These are phyloP conservation scores for Pseudevernia furfuracea DNA, from an alignment of 495 filamentous ascomycete species.

Conservation along the genomic window DNA sequence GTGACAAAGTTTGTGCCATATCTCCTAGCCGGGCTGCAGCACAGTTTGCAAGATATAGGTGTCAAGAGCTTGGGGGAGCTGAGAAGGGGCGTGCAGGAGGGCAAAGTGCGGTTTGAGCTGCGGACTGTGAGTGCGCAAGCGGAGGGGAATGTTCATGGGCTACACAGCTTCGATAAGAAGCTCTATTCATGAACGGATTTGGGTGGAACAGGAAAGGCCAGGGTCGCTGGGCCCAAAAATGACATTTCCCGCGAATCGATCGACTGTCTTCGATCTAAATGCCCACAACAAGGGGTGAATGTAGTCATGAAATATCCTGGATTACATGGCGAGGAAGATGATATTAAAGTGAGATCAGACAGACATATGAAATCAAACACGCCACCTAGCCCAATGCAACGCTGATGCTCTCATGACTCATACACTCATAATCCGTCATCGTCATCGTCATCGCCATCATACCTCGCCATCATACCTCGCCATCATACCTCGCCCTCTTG, in stretches of 20 bases:
- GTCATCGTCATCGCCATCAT: neutral
- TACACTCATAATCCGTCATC: neutral
- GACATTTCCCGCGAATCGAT: neutral
- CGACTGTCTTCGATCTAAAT: neutral
- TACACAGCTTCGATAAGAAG: constrained; percentile 99
- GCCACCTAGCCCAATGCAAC: neutral
- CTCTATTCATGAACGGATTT: constrained; percentile 65
- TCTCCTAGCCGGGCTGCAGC: constrained; percentile 88
- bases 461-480: neutral
- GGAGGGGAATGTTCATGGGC: constrained; percentile 89
- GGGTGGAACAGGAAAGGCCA: neutral
- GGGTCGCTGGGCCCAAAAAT: neutral
- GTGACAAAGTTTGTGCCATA: constrained; percentile 94
- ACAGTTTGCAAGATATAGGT: constrained; percentile 94
- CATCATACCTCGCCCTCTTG: neutral
- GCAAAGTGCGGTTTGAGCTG: constrained; percentile 84
- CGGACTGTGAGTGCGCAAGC: constrained; percentile 87
- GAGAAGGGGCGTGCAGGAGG: constrained; percentile 65
- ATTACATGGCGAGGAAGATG: neutral
- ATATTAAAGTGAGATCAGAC: neutral
- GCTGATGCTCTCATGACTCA: neutral
- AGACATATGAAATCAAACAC: neutral
- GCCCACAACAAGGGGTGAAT: neutral
- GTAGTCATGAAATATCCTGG: neutral
- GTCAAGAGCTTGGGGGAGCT: constrained; percentile 67